A percentile compares a stretch with the other conserved stretches of the same genome.
These are phyloP conservation scores for Styphnolobium japonicum DNA, from an alignment of 306 rosid genomes.

Conservation along the genomic window DNA sequence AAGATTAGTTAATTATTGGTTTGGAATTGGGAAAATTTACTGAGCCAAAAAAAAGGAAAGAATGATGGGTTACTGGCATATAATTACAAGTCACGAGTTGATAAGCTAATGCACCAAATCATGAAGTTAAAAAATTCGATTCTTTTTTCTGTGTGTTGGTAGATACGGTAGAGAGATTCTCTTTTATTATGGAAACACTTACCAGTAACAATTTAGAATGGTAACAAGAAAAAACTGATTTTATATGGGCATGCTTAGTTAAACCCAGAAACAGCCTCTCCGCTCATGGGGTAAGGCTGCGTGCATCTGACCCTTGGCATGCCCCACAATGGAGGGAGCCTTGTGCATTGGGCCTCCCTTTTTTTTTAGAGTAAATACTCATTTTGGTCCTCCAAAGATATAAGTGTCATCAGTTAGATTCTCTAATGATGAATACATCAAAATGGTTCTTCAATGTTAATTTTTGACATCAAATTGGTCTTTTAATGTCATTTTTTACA, in stretches of 20 bases:
- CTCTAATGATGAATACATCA: too few relatives aligned
- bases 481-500: too few relatives aligned
- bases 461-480: too few relatives aligned
- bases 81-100: neutral
- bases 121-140: neutral
- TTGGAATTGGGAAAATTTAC: too few relatives aligned
- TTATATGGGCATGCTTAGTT: neutral
- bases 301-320: neutral
- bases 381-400: too few relatives aligned
- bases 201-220: neutral
- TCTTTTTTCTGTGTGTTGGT: neutral
- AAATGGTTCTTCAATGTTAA: too few relatives aligned
- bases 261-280: neutral
- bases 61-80: neutral
- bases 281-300: neutral
- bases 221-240: neutral
- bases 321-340: neutral
- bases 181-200: neutral
- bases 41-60: too few relatives aligned
- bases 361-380: too few relatives aligned
- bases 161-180: neutral
- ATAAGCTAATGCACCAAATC: neutral
- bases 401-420: too few relatives aligned
- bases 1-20: too few relatives aligned
- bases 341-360: neutral